Percentiles rank a stretch among this genome's conserved stretches.
Conservation (phyloP, 163 green algal genomes). For the Volvox carteri region DNA sequence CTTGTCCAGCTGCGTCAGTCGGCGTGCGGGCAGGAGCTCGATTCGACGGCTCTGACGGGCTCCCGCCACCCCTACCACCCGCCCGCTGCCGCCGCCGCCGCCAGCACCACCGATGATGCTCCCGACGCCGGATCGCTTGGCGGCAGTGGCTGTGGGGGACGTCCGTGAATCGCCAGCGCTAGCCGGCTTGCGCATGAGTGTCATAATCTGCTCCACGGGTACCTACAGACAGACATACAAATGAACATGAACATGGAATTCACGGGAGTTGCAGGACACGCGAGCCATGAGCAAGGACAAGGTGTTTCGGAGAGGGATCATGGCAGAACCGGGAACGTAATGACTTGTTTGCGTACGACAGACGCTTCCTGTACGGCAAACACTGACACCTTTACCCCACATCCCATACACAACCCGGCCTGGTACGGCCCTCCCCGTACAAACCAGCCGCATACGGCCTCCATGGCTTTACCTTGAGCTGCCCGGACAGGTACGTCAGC, state of each 20-base stretch:
- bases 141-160: background rate
- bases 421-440: no score
- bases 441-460: no score
- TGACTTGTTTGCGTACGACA: no score
- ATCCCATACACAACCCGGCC: no score
- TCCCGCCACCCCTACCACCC: slow-evolving; percentile 10
- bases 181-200: slow-evolving; percentile 3
- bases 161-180: background rate
- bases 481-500: background rate
- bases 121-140: background rate
- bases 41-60: slow-evolving; percentile 18
- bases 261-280: no score
- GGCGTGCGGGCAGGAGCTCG: slow-evolving; percentile 13
- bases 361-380: no score
- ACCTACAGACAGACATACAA: slow-evolving; percentile 1
- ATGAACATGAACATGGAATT: no score
- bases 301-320: no score
- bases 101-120: background rate
- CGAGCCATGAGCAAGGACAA: no score
- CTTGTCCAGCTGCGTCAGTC: background rate
- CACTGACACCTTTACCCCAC: no score
- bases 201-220: slow-evolving; percentile 12
- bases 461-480: slow-evolving; percentile 29
- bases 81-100: background rate
- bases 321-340: no score